These are phyloP conservation scores for Pythium brachiatum DNA, from an alignment of 352 stramenopile species.

Conservation along the genomic window DNA sequence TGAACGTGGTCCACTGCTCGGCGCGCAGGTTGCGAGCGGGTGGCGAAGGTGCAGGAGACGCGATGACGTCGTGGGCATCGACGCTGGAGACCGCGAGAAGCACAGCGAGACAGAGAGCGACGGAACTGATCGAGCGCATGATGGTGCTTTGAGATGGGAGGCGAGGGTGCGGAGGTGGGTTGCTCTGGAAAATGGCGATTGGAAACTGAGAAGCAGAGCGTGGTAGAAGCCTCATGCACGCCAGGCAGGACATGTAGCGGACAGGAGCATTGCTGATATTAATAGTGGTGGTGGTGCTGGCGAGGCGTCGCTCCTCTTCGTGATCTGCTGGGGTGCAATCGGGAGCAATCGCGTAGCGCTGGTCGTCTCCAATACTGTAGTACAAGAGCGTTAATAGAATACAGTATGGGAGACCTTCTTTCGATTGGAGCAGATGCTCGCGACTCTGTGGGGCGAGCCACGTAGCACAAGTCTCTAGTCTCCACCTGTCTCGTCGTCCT, in stretches of 20 bases:
- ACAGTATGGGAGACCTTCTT: too few species aligned
- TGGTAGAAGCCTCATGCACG: too few species aligned
- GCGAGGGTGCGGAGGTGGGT: background rate
- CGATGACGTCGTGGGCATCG: background rate
- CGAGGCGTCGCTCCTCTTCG: background rate
- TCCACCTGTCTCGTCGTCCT: too few species aligned
- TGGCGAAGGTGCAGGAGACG: background rate
- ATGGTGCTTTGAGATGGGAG: background rate
- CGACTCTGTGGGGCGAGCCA: too few species aligned
- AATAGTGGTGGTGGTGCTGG: background rate
- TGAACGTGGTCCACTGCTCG: background rate
- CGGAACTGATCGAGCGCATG: background rate
- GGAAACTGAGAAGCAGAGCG: background rate
- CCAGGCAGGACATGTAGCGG: too few species aligned
- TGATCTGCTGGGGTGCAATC: background rate
- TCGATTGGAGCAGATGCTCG: too few species aligned
- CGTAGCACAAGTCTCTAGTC: too few species aligned
- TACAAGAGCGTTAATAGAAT: too few species aligned
- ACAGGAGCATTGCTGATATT: too few species aligned
- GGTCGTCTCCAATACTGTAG: too few species aligned
- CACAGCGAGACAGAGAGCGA: background rate
- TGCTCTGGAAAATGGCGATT: background rate
- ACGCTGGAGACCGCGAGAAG: background rate
- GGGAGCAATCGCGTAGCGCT: too few species aligned
- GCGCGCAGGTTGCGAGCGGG: background rate